Evolutionary conservation across 139 green algal genomes (phyloP), one percentile per base, ranked within the genome.

Genomic region (Tetradesmus lagerheimii): DNA sequence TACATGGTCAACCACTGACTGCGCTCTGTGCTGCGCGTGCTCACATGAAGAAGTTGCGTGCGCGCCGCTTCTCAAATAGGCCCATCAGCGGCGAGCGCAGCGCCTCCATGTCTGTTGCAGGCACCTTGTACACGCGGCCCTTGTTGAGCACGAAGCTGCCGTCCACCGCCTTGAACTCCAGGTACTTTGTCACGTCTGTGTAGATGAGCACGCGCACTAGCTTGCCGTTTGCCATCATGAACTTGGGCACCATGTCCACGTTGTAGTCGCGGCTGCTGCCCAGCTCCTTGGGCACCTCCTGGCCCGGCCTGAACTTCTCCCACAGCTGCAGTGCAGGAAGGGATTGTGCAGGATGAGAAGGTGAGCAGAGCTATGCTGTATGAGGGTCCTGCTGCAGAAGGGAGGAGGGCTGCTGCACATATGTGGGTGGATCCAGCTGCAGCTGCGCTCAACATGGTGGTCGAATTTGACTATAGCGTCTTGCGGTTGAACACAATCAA

Each of bases 101-200:
- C 1, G 98, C 98, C 93, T 99, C 98, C 86, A 96, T 96, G 92
- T 99, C 97, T 25, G 96, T 99, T 23, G 96, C 96, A 12, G 98
- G 98, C 77, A 99, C 96, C 92, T 98, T 98, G 88, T 98, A 94
- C 38, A 99, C 96, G 79, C 96, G 95, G 80, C 93, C 95, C 92
- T 99, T 98, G 86, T 83, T 85, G 71, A 98, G 89, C 87, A 99
- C 98, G 89, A 95, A 99, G 85, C 90, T 96, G 41, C 98, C 98
- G 80, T 99, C 98, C 64, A 99, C 97, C 39, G 89, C 97, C 90
- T 99, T 99, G 95, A 99, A 99, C 91, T 99, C 96, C 85, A 99
- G 93, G 93, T 99, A 99, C 93, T 99, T 99, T 45, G 97, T 98
- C 18, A 99, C 98, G 45, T 98, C 96, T 20, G 98, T 99, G 93